These are phyloP conservation scores for Halophytophthora polymorphica DNA, from an alignment of 352 stramenopile genomes.

Conservation along the genomic window DNA sequence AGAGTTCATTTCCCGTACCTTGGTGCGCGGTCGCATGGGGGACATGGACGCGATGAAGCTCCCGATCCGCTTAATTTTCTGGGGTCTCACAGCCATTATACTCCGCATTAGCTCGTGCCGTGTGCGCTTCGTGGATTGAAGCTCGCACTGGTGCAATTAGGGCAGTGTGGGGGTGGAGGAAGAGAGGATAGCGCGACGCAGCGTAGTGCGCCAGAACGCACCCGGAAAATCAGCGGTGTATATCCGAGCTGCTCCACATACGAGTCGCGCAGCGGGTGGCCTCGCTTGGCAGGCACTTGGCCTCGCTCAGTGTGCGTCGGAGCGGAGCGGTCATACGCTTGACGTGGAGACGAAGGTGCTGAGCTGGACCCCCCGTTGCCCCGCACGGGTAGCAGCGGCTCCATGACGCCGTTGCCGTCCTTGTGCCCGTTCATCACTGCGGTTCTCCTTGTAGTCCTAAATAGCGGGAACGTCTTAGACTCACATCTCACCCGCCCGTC, in stretches of 20 bases:
- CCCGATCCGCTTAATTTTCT: conserved; percentile 74
- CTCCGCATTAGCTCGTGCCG: conserved; percentile 1
- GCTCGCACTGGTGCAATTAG: background rate
- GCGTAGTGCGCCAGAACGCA: conserved; percentile 18
- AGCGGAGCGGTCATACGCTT: conserved; percentile 14
- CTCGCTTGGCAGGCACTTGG: conserved; percentile 25
- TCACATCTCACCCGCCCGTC: no score
- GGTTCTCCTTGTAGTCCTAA: conserved; percentile 2
- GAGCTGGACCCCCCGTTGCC: conserved; percentile 26
- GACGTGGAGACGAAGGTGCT: conserved; percentile 11
- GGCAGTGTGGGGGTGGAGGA: background rate
- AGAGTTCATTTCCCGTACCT: conserved; percentile 13
- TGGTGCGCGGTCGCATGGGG: conserved; percentile 47
- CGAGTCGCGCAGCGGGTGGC: conserved; percentile 48
- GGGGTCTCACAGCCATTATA: conserved; percentile 1
- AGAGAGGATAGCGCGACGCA: conserved; percentile 1
- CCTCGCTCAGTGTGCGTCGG: conserved; percentile 8
- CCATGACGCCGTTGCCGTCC: conserved; percentile 22
- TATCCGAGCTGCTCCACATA: conserved; percentile 78
- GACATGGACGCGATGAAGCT: conserved; percentile 72
- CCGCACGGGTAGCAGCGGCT: conserved; percentile 54
- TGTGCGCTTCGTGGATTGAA: background rate
- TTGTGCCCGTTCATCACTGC: conserved; percentile 20
- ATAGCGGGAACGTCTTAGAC: no score
- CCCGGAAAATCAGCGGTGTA: conserved; percentile 78